These are phyloP conservation scores for Leccinum longicurvipes DNA, from an alignment of 768 basidiomycete genomes.

Conservation along the genomic window DNA sequence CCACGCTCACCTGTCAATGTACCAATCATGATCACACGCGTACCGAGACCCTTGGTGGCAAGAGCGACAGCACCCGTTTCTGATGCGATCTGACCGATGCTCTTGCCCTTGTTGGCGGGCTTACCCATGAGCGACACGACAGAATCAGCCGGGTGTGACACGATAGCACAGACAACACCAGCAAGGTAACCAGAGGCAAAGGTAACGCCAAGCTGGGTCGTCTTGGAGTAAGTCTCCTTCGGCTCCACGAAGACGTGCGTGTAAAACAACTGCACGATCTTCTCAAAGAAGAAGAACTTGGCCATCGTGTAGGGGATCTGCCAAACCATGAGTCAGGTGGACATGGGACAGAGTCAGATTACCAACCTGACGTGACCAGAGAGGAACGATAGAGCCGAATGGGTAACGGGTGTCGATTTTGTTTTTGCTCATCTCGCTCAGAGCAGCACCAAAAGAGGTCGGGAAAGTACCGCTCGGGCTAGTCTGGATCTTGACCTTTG, in stretches of 20 bases:
- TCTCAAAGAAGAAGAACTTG: conserved; percentile 96
- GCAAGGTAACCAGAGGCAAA: conserved; percentile 91
- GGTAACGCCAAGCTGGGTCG: conserved; percentile 84
- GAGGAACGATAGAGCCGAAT: conserved; percentile 79
- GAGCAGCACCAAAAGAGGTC: conserved; percentile 63
- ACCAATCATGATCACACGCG: conserved; percentile 83
- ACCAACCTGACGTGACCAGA: conserved; percentile 82
- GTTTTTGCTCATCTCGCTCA: conserved; percentile 64
- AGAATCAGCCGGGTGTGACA: conserved; percentile 95
- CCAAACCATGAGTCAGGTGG: not conserved
- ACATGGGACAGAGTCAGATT: not conserved
- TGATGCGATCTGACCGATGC: conserved; percentile 59
- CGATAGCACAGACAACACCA: conserved; percentile 92
- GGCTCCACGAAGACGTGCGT: conserved; percentile 80
- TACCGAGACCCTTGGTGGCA: conserved; percentile 82
- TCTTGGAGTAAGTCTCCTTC: conserved; percentile 74
- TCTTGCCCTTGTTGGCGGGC: conserved; percentile 78
- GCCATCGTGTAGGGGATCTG: conserved; percentile 98
- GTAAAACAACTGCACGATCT: conserved; percentile 84
- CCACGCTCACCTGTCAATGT: conserved; percentile 39
- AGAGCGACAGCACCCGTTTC: conserved; percentile 66
- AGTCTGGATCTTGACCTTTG: conserved; percentile 88
- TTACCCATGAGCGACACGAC: conserved; percentile 93
- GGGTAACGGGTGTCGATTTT: conserved; percentile 74
- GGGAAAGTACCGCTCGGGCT: conserved; percentile 75